These are phyloP conservation scores for Heracleum sosnowskyi DNA, from an alignment of 129 eudicot species.

Conservation along the genomic window DNA sequence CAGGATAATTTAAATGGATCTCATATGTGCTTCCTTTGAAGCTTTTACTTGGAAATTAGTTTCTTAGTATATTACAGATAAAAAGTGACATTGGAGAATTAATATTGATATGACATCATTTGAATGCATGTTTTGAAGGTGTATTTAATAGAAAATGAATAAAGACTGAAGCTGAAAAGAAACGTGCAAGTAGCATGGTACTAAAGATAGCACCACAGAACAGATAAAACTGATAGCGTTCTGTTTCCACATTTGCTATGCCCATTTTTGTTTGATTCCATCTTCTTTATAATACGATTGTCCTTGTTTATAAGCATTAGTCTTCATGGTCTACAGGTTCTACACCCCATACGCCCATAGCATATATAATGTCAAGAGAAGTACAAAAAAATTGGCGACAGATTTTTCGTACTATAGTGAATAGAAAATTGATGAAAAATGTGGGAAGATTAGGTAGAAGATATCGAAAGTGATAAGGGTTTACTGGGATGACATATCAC, in stretches of 20 bases:
- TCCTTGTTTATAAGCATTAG: neutral
- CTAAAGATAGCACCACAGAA: neutral
- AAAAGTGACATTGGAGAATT: neutral
- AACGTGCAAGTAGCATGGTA: neutral
- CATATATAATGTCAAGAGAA: neutral
- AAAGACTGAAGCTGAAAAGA: neutral
- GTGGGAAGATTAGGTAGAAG: neutral
- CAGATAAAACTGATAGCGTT: neutral
- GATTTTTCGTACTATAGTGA: neutral
- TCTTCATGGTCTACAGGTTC: neutral
- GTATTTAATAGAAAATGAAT: neutral
- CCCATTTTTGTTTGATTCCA: neutral
- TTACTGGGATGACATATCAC: neutral
- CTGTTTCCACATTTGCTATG: neutral
- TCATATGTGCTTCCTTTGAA: neutral
- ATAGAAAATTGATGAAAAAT: neutral
- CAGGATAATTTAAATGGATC: slow-evolving; percentile 8
- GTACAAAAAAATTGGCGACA: neutral
- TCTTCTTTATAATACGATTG: neutral
- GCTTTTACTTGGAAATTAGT: neutral
- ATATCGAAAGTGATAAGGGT: neutral
- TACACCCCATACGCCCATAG: neutral
- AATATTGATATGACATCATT: neutral
- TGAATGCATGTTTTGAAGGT: neutral
- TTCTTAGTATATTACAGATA: neutral